phyloP scores from a whole-genome alignment of 2,329 filamentous ascomycete genomes.

The Clonostachys rosea region DNA sequence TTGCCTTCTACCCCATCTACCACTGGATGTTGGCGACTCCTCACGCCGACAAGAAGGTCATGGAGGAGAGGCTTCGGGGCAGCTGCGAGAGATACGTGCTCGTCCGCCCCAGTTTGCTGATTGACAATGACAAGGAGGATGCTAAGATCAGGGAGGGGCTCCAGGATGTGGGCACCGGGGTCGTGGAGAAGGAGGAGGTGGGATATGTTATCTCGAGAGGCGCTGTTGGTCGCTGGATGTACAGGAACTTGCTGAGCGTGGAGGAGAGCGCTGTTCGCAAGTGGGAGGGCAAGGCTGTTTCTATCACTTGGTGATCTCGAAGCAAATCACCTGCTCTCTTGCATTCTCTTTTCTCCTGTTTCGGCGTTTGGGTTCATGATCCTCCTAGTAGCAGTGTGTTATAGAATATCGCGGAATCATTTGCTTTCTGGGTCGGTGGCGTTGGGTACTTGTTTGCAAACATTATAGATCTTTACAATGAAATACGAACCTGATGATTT shows the following conservation, averaged over 20 bases:
- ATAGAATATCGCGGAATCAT: too few relatives aligned
- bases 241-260: slow-evolving; percentile 23
- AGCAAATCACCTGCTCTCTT: too few relatives aligned
- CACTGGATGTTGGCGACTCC: slow-evolving; percentile 24
- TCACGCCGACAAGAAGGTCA: slow-evolving; percentile 35
- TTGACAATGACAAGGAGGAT: slow-evolving; percentile 10
- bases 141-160: slow-evolving; percentile 18
- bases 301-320: slow-evolving; percentile 3
- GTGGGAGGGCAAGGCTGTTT: slow-evolving; percentile 4
- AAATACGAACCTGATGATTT: too few relatives aligned
- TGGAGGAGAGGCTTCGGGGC: slow-evolving; percentile 24
- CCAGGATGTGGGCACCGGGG: slow-evolving; percentile 21
- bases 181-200: slow-evolving; percentile 24
- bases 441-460: too few relatives aligned
- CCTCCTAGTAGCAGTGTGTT: too few relatives aligned
- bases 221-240: slow-evolving; percentile 36
- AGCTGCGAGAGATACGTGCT: slow-evolving; percentile 18
- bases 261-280: neutral
- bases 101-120: slow-evolving; percentile 22
- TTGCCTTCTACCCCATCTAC: slow-evolving; percentile 31
- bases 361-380: too few relatives aligned
- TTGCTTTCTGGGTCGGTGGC: too few relatives aligned
- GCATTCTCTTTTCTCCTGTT: too few relatives aligned
- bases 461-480: too few relatives aligned
- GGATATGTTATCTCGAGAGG: slow-evolving; percentile 34